These are phyloP conservation scores for Geosmithia putterillii DNA, from an alignment of 2,329 filamentous ascomycete species.

Conservation along the genomic window DNA sequence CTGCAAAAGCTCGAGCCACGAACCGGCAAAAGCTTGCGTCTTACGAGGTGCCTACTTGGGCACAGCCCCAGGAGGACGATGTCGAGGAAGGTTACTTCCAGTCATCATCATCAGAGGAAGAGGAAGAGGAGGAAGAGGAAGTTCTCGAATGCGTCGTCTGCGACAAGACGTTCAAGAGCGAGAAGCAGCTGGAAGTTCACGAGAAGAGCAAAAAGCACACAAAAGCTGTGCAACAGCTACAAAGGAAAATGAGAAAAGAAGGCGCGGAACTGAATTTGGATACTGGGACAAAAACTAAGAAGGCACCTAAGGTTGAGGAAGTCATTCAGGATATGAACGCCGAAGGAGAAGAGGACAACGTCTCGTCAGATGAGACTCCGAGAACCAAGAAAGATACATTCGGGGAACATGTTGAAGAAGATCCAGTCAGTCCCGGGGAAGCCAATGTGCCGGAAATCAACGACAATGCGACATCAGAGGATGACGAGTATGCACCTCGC, in stretches of 20 bases:
- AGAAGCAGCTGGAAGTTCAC: slow-evolving; percentile 82
- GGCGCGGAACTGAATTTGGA: slow-evolving; percentile 47
- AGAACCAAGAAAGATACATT: background rate
- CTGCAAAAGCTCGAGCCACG: slow-evolving; percentile 67
- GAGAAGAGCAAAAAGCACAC: slow-evolving; percentile 95
- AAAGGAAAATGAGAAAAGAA: slow-evolving; percentile 73
- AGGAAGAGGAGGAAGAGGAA: slow-evolving; percentile 38
- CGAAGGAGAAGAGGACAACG: slow-evolving; percentile 5
- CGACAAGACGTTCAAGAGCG: slow-evolving; percentile 73
- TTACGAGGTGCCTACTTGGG: slow-evolving; percentile 64
- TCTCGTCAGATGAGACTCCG: background rate
- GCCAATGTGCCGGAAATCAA: slow-evolving; percentile 5
- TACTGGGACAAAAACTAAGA: background rate
- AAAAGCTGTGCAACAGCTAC: slow-evolving; percentile 72
- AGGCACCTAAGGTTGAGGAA: slow-evolving; percentile 1
- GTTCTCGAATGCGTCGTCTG: slow-evolving; percentile 68
- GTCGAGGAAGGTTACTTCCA: slow-evolving; percentile 45
- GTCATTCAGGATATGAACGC: background rate
- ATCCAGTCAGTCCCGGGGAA: background rate
- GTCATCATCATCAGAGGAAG: no score
- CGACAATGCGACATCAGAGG: background rate
- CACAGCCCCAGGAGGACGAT: slow-evolving; percentile 42
- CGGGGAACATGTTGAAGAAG: no score
- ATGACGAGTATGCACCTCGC: slow-evolving; percentile 35
- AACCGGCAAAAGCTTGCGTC: slow-evolving; percentile 63